Percentiles rank a stretch among this genome's conserved stretches.
phyloP scores from a whole-genome alignment of 176 grass and related monocot genomes.

The Saccharum spontaneum region DNA sequence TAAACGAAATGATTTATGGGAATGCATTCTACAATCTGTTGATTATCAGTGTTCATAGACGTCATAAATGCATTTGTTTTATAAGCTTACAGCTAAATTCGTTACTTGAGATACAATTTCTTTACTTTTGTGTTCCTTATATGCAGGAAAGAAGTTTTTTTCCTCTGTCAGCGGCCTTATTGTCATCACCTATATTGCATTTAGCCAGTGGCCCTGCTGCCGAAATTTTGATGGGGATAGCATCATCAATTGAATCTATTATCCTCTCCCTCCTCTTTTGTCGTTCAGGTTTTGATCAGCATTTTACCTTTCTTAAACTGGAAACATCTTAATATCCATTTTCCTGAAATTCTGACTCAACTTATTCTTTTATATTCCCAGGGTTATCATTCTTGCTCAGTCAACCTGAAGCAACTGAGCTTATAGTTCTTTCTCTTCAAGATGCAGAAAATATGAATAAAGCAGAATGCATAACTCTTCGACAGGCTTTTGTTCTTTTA shows the following conservation, averaged over 20 bases:
- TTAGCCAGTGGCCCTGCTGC: constrained; percentile 47
- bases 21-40: background rate
- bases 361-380: constrained; percentile 37
- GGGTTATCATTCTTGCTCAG: constrained; percentile 84
- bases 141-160: constrained; percentile 88
- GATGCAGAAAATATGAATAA: constrained; percentile 53
- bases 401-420: constrained; percentile 88
- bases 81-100: background rate
- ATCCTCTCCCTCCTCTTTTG: constrained; percentile 84
- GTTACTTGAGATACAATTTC: constrained; percentile 1
- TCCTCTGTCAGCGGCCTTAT: constrained; percentile 71
- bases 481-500: constrained; percentile 79
- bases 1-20: background rate
- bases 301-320: constrained; percentile 25
- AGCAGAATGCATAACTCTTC: constrained; percentile 76
- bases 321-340: constrained; percentile 14
- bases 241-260: constrained; percentile 74
- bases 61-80: background rate
- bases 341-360: constrained; percentile 25
- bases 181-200: constrained; percentile 68
- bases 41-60: constrained; percentile 2
- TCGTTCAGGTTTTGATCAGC: constrained; percentile 68
- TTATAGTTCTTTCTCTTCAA: constrained; percentile 86
- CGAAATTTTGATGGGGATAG: constrained; percentile 78
- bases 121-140: constrained; percentile 35